Percentiles rank a stretch among this genome's conserved stretches.
These are phyloP conservation scores for rapeseed (Brassica napus) DNA, from an alignment of 345 rosid species.

Conservation along the genomic window Da-Ae NC_063446.1:4821001-4821500, in stretches of 20 bases:
- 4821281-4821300: conserved; percentile 80
- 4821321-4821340: conserved; percentile 91
- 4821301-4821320: conserved; percentile 97
- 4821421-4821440: conserved; percentile 55
- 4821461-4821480: conserved; percentile 53
- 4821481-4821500: conserved; percentile 58
- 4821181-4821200: conserved; percentile 79
- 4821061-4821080: conserved; percentile 42
- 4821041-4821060: conserved; percentile 41
- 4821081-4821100: conserved; percentile 56
- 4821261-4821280: conserved; percentile 78
- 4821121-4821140: conserved; percentile 26
- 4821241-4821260: conserved; percentile 89
- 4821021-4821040: conserved; percentile 53
- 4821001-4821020: conserved; percentile 48
- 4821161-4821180: conserved; percentile 69
- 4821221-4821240: conserved; percentile 70
- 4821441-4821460: conserved; percentile 48
- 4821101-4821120: conserved; percentile 39
- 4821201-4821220: conserved; percentile 66
- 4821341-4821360: conserved; percentile 94
- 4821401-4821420: conserved; percentile 77
- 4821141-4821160: conserved; percentile 46
- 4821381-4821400: conserved; percentile 85
- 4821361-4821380: conserved; percentile 81